These are phyloP conservation scores for Biscogniauxia sp. DNA, from an alignment of 2,329 filamentous ascomycete genomes.

Conservation along the genomic window DNA sequence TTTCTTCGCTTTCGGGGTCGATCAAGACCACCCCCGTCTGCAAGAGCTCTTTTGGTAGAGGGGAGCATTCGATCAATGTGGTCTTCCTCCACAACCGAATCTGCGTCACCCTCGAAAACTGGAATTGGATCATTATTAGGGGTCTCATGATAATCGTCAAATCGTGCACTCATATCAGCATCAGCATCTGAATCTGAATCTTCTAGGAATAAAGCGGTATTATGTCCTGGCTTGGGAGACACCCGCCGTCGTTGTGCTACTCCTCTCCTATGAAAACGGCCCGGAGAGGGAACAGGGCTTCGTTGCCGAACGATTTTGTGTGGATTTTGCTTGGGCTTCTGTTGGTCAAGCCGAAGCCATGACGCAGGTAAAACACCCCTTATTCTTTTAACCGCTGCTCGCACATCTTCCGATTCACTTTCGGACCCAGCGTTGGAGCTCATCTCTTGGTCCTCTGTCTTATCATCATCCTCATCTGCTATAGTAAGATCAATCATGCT, in stretches of 20 bases:
- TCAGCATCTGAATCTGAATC: constrained; percentile 50
- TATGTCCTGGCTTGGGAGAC: constrained; percentile 28
- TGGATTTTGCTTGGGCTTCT: constrained; percentile 34
- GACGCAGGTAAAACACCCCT: constrained; percentile 65
- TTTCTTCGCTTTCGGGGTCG: constrained; percentile 31
- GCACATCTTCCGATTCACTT: constrained; percentile 35
- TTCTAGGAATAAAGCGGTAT: constrained; percentile 41
- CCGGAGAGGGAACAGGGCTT: constrained; percentile 36
- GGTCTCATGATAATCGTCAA: constrained; percentile 13
- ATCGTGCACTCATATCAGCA: constrained; percentile 27
- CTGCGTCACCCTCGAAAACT: constrained; percentile 34
- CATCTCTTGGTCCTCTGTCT: constrained; percentile 12
- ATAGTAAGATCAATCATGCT: constrained; percentile 28
- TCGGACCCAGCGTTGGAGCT: constrained; percentile 33
- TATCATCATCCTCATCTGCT: constrained; percentile 16
- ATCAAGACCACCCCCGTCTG: constrained; percentile 19
- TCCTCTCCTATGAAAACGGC: constrained; percentile 42
- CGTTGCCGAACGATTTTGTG: constrained; percentile 29
- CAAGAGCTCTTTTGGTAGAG: constrained; percentile 40
- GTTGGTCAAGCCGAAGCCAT: constrained; percentile 60
- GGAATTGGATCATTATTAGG: constrained; percentile 9
- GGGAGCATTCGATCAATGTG: constrained; percentile 50
- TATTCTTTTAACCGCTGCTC: constrained; percentile 42
- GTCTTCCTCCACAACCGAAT: constrained; percentile 50
- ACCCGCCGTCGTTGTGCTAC: constrained; percentile 46